Evolutionary conservation across 2,329 filamentous ascomycete species (phyloP).

Genomic region (Aspergillus neotritici): DNA sequence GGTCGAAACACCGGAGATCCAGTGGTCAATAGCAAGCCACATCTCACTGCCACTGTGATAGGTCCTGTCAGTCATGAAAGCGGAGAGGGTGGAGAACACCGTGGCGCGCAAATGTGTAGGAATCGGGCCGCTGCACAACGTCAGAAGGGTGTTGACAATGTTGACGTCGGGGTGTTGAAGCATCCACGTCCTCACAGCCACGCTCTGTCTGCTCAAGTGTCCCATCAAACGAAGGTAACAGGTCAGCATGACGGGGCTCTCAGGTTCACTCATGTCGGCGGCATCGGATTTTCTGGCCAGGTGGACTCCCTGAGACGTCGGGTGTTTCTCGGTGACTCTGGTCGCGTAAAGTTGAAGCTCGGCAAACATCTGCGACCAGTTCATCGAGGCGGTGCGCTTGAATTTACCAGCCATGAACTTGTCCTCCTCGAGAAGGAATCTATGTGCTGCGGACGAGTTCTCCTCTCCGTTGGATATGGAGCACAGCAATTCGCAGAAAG

Average conservation of each 20-base stretch:
- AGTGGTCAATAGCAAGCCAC: constrained; percentile 76
- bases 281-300: constrained; percentile 56
- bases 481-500: constrained; percentile 94
- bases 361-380: constrained; percentile 87
- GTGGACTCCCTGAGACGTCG: constrained; percentile 51
- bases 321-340: constrained; percentile 68
- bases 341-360: constrained; percentile 80
- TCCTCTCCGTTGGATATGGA: constrained; percentile 77
- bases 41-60: constrained; percentile 62
- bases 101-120: constrained; percentile 74
- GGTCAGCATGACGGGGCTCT: constrained; percentile 94
- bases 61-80: constrained; percentile 70
- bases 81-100: constrained; percentile 71
- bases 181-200: constrained; percentile 66
- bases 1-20: constrained; percentile 57
- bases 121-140: constrained; percentile 70
- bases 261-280: constrained; percentile 76
- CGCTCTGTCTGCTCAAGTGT: constrained; percentile 71
- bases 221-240: constrained; percentile 85
- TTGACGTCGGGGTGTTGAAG: constrained; percentile 62
- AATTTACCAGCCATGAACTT: constrained; percentile 69
- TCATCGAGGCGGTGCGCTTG: constrained; percentile 75
- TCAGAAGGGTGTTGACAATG: constrained; percentile 68
- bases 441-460: constrained; percentile 78
- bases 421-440: constrained; percentile 83